Evolutionary conservation across 2,329 filamentous ascomycete genomes (phyloP).

Genomic region (Dactylellina haptotyla): DNA sequence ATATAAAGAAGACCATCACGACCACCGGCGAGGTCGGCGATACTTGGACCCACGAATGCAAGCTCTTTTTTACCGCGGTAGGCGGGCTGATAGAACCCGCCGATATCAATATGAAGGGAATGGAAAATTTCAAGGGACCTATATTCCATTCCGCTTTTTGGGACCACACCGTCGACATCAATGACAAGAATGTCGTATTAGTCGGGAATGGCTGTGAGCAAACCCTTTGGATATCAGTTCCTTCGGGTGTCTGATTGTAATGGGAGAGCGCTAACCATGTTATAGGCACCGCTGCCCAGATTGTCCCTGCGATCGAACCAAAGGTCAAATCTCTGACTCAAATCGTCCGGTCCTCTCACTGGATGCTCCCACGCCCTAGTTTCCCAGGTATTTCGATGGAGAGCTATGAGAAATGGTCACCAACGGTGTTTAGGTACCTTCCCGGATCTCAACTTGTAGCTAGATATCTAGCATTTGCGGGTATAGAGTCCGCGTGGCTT

Average conservation of each 20-base stretch:
- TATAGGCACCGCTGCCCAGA: conserved; percentile 64
- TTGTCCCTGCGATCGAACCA: conserved; percentile 66
- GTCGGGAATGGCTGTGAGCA: conserved; percentile 69
- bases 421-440: conserved; percentile 64
- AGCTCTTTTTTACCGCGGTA: conserved; percentile 67
- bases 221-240: too few species aligned
- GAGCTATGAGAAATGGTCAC: conserved; percentile 65
- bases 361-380: conserved; percentile 64
- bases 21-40: conserved; percentile 57
- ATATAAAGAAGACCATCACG: conserved; percentile 59
- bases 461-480: conserved; percentile 64
- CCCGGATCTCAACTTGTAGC: conserved; percentile 66
- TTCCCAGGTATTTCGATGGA: conserved; percentile 61
- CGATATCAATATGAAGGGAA: conserved; percentile 65
- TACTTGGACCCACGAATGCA: conserved; percentile 67
- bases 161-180: conserved; percentile 67
- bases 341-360: conserved; percentile 69
- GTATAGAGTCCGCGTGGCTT: conserved; percentile 63
- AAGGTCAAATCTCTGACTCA: conserved; percentile 70
- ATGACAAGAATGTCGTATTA: conserved; percentile 69
- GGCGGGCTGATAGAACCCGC: conserved; percentile 69
- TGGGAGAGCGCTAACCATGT: background rate
- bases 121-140: conserved; percentile 67
- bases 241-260: too few species aligned
- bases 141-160: conserved; percentile 70